Base-by-base conservation (phyloP, 768 basidiomycete genomes). In the Imleria badia region DNA sequence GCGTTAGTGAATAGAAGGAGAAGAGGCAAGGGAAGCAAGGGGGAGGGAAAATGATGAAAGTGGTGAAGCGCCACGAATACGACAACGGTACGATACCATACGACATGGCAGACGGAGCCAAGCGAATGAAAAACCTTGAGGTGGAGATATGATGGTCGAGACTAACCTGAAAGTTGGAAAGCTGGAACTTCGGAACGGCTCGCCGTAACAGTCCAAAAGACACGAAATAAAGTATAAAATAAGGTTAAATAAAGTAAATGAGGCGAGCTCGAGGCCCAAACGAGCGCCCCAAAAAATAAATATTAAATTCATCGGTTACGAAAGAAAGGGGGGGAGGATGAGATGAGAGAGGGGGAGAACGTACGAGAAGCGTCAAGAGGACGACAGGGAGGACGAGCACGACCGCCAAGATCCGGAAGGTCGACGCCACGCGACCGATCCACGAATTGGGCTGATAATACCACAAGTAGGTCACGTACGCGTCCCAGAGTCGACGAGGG, bases 281-380 rank as follows among this genome's bases (percentile, higher is more conserved):
- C n/a, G 45, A 26, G 11, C 11, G 19, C 23, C 38, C 39, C 6
- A 47, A 54, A 51, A 48, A 43, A 58, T 45, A 49, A 39, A 34
- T 44, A 52, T 45, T 36, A 19, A 51, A 48, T 48, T 14, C 46
- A 48, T 42, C 41, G 20, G 38, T 56, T 56, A 45, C 63, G 51
- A 51, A 35, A 64, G 38, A 34, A 55, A 39, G 23, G 33, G 36
- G 45, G 39, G 40, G 31, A 34, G 58, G 47, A 47, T 23, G 7
- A 7, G 35, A 30, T 30, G 20, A 33, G 54, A 49, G 22, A 51
- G 13, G 29, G 56, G 20, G 52, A 10, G 47, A 52, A 75, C 83
- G 54, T 73, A 89, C 89, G 52, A 91, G 70, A 57, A 89, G 74
- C 5, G 85, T 86, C 40, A 91, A 72, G 47, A 85, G 71, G 51